A percentile compares a stretch with the other conserved stretches of the same genome.
These are phyloP conservation scores for Geotrichum carabidarum DNA, from an alignment of 1,139 yeast genomes.

Conservation along the genomic window DNA sequence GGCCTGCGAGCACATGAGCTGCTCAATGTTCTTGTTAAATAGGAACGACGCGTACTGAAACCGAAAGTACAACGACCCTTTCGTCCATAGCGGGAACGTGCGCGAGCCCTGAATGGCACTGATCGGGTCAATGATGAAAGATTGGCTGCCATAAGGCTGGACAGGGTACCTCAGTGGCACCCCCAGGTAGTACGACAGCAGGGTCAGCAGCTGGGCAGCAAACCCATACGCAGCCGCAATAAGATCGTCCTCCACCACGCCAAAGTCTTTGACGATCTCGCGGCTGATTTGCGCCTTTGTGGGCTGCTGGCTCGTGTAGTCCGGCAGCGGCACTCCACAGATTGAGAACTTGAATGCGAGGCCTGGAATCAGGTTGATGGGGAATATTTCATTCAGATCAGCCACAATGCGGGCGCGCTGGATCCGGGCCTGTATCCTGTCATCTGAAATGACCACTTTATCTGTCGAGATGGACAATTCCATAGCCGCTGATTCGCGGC, in stretches of 20 bases:
- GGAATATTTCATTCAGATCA: conserved; percentile 35
- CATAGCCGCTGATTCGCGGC: conserved; percentile 8
- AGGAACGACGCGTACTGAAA: conserved; percentile 51
- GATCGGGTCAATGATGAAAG: conserved; percentile 49
- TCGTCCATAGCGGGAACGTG: conserved; percentile 47
- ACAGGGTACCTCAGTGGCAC: conserved; percentile 51
- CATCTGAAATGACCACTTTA: conserved; percentile 14
- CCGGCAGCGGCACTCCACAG: conserved; percentile 33
- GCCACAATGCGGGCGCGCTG: conserved; percentile 29
- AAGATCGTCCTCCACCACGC: conserved; percentile 35
- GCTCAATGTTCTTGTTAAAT: conserved; percentile 48
- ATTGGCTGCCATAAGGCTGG: conserved; percentile 47
- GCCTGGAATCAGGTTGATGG: conserved; percentile 34
- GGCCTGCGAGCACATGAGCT: conserved; percentile 41
- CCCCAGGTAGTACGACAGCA: conserved; percentile 43
- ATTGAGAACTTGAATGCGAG: conserved; percentile 37
- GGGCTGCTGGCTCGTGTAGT: conserved; percentile 21
- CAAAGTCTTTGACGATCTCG: conserved; percentile 19
- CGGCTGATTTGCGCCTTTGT: conserved; percentile 6
- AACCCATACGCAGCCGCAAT: conserved; percentile 50
- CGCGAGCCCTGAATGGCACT: conserved; percentile 44
- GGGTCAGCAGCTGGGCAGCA: conserved; percentile 43
- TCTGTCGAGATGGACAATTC: conserved; percentile 19
- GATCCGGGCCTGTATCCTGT: conserved; percentile 2
- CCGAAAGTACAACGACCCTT: conserved; percentile 45